A percentile compares a stretch with the other conserved stretches of the same genome.
These are phyloP conservation scores for Herpotrichia juniperi DNA, from an alignment of 2,329 filamentous ascomycete genomes.

Conservation along the genomic window DNA sequence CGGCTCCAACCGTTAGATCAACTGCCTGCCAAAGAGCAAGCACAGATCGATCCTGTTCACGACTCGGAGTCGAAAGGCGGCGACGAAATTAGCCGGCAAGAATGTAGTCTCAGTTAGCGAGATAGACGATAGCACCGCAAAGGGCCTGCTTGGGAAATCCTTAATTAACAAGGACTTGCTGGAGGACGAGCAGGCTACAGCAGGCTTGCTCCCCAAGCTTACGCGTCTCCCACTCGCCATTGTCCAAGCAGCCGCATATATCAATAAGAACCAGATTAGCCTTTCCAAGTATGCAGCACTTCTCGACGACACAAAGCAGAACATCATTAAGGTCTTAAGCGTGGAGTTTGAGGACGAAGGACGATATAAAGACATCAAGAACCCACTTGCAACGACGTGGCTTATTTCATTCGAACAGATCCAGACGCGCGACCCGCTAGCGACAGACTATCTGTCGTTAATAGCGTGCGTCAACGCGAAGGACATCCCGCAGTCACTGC, in stretches of 20 bases:
- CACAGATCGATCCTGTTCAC: conserved; percentile 12
- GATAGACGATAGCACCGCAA: conserved; percentile 7
- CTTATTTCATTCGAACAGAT: conserved; percentile 51
- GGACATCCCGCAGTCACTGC: conserved; percentile 14
- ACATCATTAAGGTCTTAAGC: conserved; percentile 46
- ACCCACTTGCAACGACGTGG: conserved; percentile 51
- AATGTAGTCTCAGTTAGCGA: conserved; percentile 9
- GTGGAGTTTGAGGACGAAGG: conserved; percentile 39
- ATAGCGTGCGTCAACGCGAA: conserved; percentile 14
- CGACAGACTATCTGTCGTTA: conserved; percentile 46
- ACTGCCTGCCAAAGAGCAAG: conserved; percentile 11
- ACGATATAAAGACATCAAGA: conserved; percentile 26
- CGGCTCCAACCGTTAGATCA: conserved; percentile 2
- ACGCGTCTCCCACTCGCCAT: conserved; percentile 40
- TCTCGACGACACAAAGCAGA: no score
- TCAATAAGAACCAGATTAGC: conserved; percentile 30
- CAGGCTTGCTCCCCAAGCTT: conserved; percentile 25
- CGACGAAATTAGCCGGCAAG: conserved; percentile 4
- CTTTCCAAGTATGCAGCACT: conserved; percentile 44
- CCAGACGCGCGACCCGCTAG: conserved; percentile 25
- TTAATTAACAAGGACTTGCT: conserved; percentile 4
- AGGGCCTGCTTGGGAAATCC: conserved; percentile 3
- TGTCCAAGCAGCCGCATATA: conserved; percentile 45
- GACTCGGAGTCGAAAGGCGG: conserved; percentile 10
- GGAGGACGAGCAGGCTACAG: background rate